Evolutionary conservation across 164 flowering plant genomes (phyloP).

Genomic region (Macadamia integrifolia): DNA sequence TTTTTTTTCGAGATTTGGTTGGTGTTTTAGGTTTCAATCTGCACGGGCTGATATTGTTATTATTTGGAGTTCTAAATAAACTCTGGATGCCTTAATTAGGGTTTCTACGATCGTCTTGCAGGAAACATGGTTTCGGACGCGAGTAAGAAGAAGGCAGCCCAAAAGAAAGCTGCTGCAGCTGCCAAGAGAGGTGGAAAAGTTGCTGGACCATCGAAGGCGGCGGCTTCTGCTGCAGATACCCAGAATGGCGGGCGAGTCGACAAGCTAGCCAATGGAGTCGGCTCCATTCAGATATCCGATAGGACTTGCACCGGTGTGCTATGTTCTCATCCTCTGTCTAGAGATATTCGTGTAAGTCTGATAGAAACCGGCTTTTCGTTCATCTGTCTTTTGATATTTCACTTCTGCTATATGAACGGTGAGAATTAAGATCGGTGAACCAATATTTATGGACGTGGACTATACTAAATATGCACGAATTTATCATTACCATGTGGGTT

Average conservation of each 20-base stretch:
- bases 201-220: conserved; percentile 32
- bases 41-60: too few species aligned
- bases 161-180: conserved; percentile 73
- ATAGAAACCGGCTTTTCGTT: neutral
- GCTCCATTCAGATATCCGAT: conserved; percentile 63
- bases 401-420: neutral
- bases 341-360: conserved; percentile 77
- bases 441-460: neutral
- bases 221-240: conserved; percentile 27
- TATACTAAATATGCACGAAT: neutral
- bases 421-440: neutral
- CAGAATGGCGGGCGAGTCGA: conserved; percentile 48
- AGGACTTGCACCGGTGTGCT: conserved; percentile 95
- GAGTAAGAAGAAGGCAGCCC: conserved; percentile 65
- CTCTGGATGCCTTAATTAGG: neutral
- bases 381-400: neutral
- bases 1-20: too few species aligned
- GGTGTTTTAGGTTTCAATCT: too few species aligned
- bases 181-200: conserved; percentile 58
- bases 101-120: neutral
- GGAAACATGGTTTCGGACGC: conserved; percentile 71
- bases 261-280: conserved; percentile 50
- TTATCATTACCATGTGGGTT: neutral
- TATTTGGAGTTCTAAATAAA: too few species aligned
- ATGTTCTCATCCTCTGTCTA: conserved; percentile 85